Percentiles rank a stretch among this genome's conserved stretches.
phyloP scores from a whole-genome alignment of 1,284 basidiomycete genomes.

The Cerrena zonata region DNA sequence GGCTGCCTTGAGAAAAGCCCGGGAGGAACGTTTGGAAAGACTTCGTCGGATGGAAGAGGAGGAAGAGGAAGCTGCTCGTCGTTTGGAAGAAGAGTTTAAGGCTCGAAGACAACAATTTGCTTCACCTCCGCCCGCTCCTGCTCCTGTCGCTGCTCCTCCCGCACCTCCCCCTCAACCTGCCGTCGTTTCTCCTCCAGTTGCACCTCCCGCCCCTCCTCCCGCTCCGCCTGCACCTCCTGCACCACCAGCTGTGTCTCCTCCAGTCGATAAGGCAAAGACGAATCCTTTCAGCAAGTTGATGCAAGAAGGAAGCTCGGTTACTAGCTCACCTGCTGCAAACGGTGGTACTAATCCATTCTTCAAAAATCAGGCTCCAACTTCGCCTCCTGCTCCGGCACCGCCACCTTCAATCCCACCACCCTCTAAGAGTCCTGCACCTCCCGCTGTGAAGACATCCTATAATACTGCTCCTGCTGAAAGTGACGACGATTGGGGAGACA shows the following conservation, averaged over 20 bases:
- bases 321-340: conserved; percentile 29
- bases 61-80: conserved; percentile 60
- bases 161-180: conserved; percentile 22
- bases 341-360: conserved; percentile 61
- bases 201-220: conserved; percentile 10
- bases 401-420: conserved; percentile 30
- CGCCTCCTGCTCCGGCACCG: conserved; percentile 32
- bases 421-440: conserved; percentile 34
- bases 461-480: conserved; percentile 55
- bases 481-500: conserved; percentile 82
- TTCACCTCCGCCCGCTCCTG: conserved; percentile 28
- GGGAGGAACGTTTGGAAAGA: conserved; percentile 15
- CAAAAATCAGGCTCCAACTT: conserved; percentile 29
- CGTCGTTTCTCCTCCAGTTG: conserved; percentile 11
- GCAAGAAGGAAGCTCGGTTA: conserved; percentile 37
- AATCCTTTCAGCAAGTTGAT: conserved; percentile 72
- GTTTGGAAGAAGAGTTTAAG: conserved; percentile 56
- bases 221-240: conserved; percentile 33
- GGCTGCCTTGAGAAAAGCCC: conserved; percentile 15
- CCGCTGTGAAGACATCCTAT: conserved; percentile 49
- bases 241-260: conserved; percentile 30
- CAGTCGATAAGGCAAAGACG: conserved; percentile 39
- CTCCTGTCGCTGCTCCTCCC: conserved; percentile 25
- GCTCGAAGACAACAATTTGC: conserved; percentile 34
- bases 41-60: conserved; percentile 43